Evolutionary conservation across 2,329 filamentous ascomycete species (phyloP), one percentile per base, ranked within the genome.

Genomic region (Apiospora kogelbergensis): DNA sequence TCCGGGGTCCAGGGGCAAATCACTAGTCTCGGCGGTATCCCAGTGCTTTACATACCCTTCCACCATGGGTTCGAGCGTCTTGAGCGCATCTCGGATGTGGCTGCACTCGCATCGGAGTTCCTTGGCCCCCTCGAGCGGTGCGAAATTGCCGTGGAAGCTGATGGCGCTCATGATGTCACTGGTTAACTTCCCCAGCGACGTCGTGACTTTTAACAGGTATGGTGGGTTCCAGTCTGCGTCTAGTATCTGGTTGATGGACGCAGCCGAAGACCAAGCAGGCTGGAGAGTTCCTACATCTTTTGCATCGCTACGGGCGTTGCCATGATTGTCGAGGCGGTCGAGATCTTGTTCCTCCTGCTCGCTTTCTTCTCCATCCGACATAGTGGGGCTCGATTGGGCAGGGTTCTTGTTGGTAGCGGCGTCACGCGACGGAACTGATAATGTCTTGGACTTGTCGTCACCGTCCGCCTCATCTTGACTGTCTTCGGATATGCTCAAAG

Each of bases 1-100:
- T 33, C 73, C 73, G 1, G 74, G 70, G 45, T 74, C 74, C 30
- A 74, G 48, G 10, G 74, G 74, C 24, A 76, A 42, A n/a, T 33
- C 48, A 15, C 45, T 63, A 10, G 45, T 45, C 24, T 64, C 44
- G 7, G 69, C 24, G 15, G 53, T 45, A 2, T 68, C 70, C 60
- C 70, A 72, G 57, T 73, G 68, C 40, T 70, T 69, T n/a, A 71
- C 63, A 33, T 75, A 77, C n/a, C 63, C 69, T 11, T 68, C 53
- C 22, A 75, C 41, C 6, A 76, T 73, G 24, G 71, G 71, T 33
- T 67, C 63, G 11, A 77, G 72, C 1, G 53, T 40, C 13, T 65
- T 48, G 30, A 76, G 67, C 17, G 73, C 71, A 1, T 42, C n/a
- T 11, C 66, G 26, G 33, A 76, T 22, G n/a, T 17, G 22, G 20